phyloP scores from a whole-genome alignment of 2,329 filamentous ascomycete genomes.

The Fusarium sp. region DNA sequence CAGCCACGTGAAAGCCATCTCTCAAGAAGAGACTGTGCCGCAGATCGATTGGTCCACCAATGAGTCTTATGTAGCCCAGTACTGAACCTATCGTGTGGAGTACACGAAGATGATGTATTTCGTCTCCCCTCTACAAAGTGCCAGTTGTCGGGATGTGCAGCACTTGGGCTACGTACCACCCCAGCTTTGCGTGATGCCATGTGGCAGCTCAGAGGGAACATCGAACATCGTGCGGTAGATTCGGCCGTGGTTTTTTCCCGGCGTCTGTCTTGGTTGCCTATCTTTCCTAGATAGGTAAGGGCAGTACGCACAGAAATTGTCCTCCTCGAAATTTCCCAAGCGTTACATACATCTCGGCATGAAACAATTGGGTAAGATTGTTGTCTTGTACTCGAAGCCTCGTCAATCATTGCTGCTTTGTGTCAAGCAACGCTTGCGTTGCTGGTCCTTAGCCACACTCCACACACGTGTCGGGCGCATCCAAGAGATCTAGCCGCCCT shows the following conservation, averaged over 20 bases:
- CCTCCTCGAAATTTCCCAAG: constrained; percentile 14
- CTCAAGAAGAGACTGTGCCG: constrained; percentile 28
- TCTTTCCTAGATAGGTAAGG: constrained; percentile 7
- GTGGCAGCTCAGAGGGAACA: constrained; percentile 25
- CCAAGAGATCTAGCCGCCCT: constrained; percentile 39
- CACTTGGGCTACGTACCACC: constrained; percentile 3
- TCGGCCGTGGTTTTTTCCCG: constrained; percentile 2
- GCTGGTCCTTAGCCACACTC: constrained; percentile 16
- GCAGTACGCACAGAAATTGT: constrained; percentile 15
- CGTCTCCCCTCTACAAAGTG: constrained; percentile 5
- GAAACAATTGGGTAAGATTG: constrained; percentile 30
- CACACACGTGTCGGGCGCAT: constrained; percentile 4
- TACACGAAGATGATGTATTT: constrained; percentile 11
- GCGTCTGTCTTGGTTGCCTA: background rate
- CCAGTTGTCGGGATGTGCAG: constrained; percentile 8
- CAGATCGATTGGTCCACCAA: constrained; percentile 36
- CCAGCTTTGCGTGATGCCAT: constrained; percentile 32
- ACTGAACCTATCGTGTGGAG: background rate
- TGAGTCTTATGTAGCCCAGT: constrained; percentile 4
- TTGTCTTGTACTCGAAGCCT: constrained; percentile 2
- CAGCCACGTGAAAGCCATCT: constrained; percentile 52
- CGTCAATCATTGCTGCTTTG: constrained; percentile 35
- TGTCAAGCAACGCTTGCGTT: constrained; percentile 10
- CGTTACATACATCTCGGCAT: constrained; percentile 26
- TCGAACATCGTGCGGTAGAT: constrained; percentile 15